Percentiles rank a stretch among this genome's conserved stretches.
phyloP scores from a whole-genome alignment of 2,329 filamentous ascomycete species.

The Clonostachys rhizophaga region DNA sequence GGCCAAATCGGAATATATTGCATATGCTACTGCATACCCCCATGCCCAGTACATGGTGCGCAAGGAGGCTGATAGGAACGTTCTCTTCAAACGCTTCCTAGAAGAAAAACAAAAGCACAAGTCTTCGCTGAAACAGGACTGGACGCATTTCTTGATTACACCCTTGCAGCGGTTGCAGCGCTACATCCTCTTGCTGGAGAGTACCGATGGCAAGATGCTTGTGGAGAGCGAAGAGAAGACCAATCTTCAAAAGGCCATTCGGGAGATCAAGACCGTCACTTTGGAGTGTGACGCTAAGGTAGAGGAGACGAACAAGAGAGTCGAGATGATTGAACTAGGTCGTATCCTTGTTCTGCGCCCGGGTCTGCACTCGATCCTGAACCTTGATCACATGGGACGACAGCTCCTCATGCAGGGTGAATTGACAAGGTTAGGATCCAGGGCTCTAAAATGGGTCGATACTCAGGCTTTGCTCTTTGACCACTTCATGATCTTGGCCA shows the following conservation, averaged over 20 bases:
- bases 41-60: conserved; percentile 78
- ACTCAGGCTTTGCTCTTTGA: conserved; percentile 93
- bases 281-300: conserved; percentile 89
- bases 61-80: conserved; percentile 78
- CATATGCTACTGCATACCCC: conserved; percentile 86
- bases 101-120: conserved; percentile 76
- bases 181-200: conserved; percentile 78
- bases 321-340: conserved; percentile 79
- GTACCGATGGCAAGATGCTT: conserved; percentile 78
- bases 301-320: conserved; percentile 86
- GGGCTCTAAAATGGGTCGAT: conserved; percentile 89
- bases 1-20: conserved; percentile 81
- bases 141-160: conserved; percentile 91
- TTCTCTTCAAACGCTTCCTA: conserved; percentile 81
- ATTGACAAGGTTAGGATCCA: conserved; percentile 81
- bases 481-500: conserved; percentile 91
- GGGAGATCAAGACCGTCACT: conserved; percentile 87
- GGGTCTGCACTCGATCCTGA: conserved; percentile 83
- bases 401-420: conserved; percentile 88
- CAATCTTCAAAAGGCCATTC: conserved; percentile 78
- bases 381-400: conserved; percentile 89
- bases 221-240: conserved; percentile 85
- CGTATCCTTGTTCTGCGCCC: conserved; percentile 80
- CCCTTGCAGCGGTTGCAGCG: conserved; percentile 91
- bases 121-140: conserved; percentile 76